phyloP scores from a whole-genome alignment of 2,329 filamentous ascomycete species.

The Magnaporthiopsis incrustans region DNA sequence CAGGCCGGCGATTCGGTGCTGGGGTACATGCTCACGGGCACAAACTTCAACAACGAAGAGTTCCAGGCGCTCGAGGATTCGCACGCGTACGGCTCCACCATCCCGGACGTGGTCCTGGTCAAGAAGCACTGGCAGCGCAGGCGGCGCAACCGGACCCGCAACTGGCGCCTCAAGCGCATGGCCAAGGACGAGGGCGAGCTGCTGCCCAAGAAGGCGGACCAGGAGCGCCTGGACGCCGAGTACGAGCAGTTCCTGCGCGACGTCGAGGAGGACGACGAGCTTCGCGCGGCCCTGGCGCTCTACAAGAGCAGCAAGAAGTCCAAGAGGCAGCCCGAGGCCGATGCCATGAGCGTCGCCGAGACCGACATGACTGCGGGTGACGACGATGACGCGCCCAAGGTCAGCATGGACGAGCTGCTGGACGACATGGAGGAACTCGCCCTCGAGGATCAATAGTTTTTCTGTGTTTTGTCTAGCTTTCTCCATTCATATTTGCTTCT shows the following conservation, averaged over 20 bases:
- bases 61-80: slow-evolving; percentile 77
- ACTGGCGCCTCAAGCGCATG: slow-evolving; percentile 96
- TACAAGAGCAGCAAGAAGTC: slow-evolving; percentile 63
- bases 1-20: slow-evolving; percentile 87
- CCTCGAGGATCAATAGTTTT: slow-evolving; percentile 43
- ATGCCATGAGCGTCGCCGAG: slow-evolving; percentile 57
- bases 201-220: slow-evolving; percentile 77
- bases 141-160: slow-evolving; percentile 74
- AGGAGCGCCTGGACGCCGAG: slow-evolving; percentile 81
- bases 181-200: slow-evolving; percentile 81
- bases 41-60: slow-evolving; percentile 86
- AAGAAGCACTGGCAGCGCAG: slow-evolving; percentile 88
- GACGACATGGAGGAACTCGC: slow-evolving; percentile 90
- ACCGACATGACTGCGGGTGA: slow-evolving; percentile 43
- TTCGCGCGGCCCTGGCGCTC: slow-evolving; percentile 73
- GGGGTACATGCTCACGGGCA: slow-evolving; percentile 84
- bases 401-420: slow-evolving; percentile 73
- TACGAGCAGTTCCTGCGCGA: slow-evolving; percentile 97
- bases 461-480: background rate
- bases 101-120: slow-evolving; percentile 89
- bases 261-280: slow-evolving; percentile 89
- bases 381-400: slow-evolving; percentile 59
- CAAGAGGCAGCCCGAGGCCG: slow-evolving; percentile 41
- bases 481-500: background rate
- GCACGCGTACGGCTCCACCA: slow-evolving; percentile 64